These are phyloP conservation scores for Fomitopsis pinicola DNA, from an alignment of 1,284 basidiomycete species.

Conservation along the genomic window DNA sequence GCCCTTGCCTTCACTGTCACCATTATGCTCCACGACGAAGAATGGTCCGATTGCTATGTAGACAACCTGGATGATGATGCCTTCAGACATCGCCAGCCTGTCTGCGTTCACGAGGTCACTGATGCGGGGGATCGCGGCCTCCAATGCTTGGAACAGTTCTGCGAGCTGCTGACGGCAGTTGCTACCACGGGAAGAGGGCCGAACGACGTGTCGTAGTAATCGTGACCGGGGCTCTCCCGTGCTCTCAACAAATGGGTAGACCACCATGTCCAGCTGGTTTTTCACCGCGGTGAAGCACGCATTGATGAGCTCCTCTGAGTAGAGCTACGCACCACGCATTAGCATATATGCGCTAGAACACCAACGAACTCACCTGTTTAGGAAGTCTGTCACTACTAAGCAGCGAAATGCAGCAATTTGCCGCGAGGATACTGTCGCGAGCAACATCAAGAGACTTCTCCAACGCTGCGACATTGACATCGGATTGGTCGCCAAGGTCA, in stretches of 20 bases:
- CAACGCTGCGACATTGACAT: conserved; percentile 47
- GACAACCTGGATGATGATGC: conserved; percentile 85
- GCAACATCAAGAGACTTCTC: conserved; percentile 46
- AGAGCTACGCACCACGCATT: conserved; percentile 47
- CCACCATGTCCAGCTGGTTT: conserved; percentile 71
- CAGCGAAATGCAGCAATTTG: conserved; percentile 77
- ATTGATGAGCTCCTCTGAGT: conserved; percentile 89
- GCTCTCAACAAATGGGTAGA: conserved; percentile 88
- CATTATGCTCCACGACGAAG: conserved; percentile 70
- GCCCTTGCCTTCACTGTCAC: conserved; percentile 45
- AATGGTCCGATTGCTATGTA: conserved; percentile 92
- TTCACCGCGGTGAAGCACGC: conserved; percentile 75
- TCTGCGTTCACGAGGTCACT: conserved; percentile 65
- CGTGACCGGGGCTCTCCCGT: conserved; percentile 39
- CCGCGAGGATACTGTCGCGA: conserved; percentile 70
- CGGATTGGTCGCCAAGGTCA: conserved; percentile 32
- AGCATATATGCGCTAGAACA: background rate
- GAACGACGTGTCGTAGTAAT: conserved; percentile 52
- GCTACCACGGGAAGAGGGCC: conserved; percentile 34
- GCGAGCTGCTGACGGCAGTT: conserved; percentile 49
- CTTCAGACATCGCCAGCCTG: conserved; percentile 76
- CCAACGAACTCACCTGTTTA: conserved; percentile 62
- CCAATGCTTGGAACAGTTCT: conserved; percentile 65
- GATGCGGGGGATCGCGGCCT: conserved; percentile 65
- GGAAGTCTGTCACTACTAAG: conserved; percentile 75